Conservation (phyloP, 768 basidiomycete genomes). For the Galerina sulciceps region DNA sequence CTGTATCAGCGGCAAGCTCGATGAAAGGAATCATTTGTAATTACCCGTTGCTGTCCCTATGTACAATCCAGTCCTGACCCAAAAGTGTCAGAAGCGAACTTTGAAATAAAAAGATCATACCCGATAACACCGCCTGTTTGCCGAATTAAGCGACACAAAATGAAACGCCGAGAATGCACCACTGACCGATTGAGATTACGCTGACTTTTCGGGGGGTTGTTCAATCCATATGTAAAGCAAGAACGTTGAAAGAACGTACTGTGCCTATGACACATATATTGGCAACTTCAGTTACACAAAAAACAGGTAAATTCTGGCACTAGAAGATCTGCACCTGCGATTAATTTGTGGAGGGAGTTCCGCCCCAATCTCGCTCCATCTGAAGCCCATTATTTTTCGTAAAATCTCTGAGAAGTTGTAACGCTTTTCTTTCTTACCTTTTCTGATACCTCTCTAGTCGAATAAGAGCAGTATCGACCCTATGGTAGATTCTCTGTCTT, state of each 20-base stretch:
- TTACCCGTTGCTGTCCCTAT: constrained; percentile 21
- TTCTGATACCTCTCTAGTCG: constrained; percentile 14
- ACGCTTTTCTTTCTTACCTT: constrained; percentile 1
- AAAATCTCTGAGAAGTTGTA: not conserved
- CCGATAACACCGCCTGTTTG: constrained; percentile 19
- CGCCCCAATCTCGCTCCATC: constrained; percentile 17
- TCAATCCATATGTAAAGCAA: not conserved
- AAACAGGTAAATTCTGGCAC: too few relatives aligned
- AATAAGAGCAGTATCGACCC: constrained; percentile 1
- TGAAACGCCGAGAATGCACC: not conserved
- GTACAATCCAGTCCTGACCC: constrained; percentile 17
- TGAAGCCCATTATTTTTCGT: not conserved
- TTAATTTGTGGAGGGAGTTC: constrained; percentile 23
- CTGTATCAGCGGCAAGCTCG: not conserved
- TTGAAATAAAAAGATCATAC: not conserved
- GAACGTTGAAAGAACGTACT: constrained; percentile 2
- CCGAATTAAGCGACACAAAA: not conserved
- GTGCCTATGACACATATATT: constrained; percentile 3
- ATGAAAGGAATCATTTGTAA: not conserved
- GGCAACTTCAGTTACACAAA: not conserved
- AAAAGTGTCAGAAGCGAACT: not conserved
- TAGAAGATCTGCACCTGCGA: constrained; percentile 8
- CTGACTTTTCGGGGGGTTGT: constrained; percentile 6
- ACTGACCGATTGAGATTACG: constrained; percentile 19
- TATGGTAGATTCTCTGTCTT: not conserved